phyloP scores from a whole-genome alignment of 1,284 basidiomycete species.

The Dichomitus squalens region DNA sequence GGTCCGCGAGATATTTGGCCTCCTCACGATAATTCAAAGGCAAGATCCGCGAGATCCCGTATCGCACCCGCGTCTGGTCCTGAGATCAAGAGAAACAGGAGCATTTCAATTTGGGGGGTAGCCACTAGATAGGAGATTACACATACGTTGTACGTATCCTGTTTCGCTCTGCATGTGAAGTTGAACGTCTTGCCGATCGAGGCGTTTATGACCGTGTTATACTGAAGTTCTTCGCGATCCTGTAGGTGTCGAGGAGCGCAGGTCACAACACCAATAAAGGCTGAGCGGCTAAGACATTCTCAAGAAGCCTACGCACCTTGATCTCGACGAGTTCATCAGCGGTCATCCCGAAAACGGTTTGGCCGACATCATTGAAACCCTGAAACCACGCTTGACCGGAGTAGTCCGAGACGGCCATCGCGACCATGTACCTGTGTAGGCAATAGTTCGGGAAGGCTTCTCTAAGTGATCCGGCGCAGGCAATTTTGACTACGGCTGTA shows the following conservation, averaged over 20 bases:
- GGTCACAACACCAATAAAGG: neutral
- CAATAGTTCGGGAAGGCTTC: neutral
- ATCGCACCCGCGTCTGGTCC: conserved; percentile 81
- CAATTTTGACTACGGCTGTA: neutral
- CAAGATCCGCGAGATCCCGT: conserved; percentile 73
- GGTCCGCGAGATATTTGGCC: conserved; percentile 58
- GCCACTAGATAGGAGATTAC: neutral
- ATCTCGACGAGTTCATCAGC: conserved; percentile 82
- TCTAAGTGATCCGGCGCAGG: neutral
- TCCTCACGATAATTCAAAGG: conserved; percentile 78
- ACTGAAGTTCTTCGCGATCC: conserved; percentile 69
- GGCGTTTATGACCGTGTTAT: conserved; percentile 63
- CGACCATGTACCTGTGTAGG: conserved; percentile 79
- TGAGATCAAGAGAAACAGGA: conserved; percentile 59
- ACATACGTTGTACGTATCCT: conserved; percentile 83
- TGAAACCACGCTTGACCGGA: conserved; percentile 92
- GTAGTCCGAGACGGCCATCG: conserved; percentile 88
- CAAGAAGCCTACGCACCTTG: conserved; percentile 48
- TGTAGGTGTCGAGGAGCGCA: conserved; percentile 34
- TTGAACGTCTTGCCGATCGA: conserved; percentile 77
- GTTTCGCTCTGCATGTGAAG: conserved; percentile 88
- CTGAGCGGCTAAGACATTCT: neutral
- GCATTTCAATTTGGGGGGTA: neutral
- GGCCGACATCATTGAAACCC: conserved; percentile 94
- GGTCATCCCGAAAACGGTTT: conserved; percentile 74